These are phyloP conservation scores for Fusarium neocosmosporiellum DNA, from an alignment of 2,329 filamentous ascomycete genomes.

Conservation along the genomic window DNA sequence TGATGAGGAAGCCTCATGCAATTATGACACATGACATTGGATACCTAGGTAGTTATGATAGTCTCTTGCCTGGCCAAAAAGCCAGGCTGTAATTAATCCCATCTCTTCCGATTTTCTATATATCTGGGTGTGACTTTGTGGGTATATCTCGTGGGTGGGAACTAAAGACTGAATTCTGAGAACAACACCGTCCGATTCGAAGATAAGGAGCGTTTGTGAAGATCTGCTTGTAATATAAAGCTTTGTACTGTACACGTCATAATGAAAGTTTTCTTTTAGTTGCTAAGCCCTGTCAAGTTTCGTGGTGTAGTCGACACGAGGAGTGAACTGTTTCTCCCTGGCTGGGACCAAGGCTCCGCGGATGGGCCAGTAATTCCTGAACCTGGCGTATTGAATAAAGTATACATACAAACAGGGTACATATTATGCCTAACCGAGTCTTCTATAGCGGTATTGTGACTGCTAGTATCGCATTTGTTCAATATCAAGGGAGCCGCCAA, in stretches of 20 bases:
- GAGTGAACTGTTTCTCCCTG: not conserved
- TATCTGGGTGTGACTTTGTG: not conserved
- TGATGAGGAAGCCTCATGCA: constrained; percentile 19
- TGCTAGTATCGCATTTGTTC: not conserved
- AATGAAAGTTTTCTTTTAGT: not conserved
- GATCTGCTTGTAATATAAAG: not conserved
- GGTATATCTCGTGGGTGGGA: not conserved
- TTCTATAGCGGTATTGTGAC: not conserved
- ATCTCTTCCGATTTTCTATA: not conserved
- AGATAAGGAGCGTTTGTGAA: not conserved
- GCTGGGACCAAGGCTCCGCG: not conserved
- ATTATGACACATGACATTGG: not conserved
- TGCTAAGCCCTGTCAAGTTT: not conserved
- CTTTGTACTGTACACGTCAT: not conserved
- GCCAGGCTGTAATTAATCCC: constrained; percentile 27
- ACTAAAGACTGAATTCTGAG: not conserved
- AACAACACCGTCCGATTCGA: not conserved
- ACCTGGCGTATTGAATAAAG: not conserved
- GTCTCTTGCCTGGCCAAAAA: constrained; percentile 11
- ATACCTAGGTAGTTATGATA: constrained; percentile 29
- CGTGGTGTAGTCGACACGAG: not conserved
- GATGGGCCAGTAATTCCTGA: not conserved
- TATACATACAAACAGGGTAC: not conserved
- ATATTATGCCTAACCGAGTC: not conserved
- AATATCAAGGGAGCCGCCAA: not conserved